Evolutionary conservation across 1,284 basidiomycete genomes (phyloP).

Genomic region (Tilletia horrida): DNA sequence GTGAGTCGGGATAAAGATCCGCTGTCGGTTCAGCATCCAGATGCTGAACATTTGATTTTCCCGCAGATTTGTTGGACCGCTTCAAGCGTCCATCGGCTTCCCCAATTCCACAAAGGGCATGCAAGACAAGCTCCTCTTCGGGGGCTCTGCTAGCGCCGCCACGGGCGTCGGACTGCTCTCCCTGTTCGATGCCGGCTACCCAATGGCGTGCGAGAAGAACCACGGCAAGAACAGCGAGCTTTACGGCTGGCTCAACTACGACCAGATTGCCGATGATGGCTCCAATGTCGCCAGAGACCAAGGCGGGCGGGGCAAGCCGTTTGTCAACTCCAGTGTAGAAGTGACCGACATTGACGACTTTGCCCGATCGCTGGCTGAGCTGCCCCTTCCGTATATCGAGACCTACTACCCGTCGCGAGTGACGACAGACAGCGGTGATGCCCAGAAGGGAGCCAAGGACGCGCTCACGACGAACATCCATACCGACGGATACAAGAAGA

Average conservation of each 20-base stretch:
- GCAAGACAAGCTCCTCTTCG: slow-evolving; percentile 10
- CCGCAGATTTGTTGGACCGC: slow-evolving; percentile 6
- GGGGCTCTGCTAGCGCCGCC: slow-evolving; percentile 2
- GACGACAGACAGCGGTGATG: slow-evolving; percentile 8
- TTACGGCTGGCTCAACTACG: slow-evolving; percentile 20
- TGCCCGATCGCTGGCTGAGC: slow-evolving; percentile 17
- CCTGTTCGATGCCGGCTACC: background rate
- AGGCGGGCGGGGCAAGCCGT: slow-evolving; percentile 16
- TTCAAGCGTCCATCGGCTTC: slow-evolving; percentile 21
- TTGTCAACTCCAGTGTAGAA: slow-evolving; percentile 18
- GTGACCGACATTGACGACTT: slow-evolving; percentile 19
- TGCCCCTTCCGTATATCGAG: slow-evolving; percentile 20
- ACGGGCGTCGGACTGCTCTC: background rate
- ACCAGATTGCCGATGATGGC: slow-evolving; percentile 21
- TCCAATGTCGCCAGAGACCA: slow-evolving; percentile 19
- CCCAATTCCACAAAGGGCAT: slow-evolving; percentile 4
- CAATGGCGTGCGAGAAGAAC: slow-evolving; percentile 13
- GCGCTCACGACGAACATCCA: slow-evolving; percentile 17
- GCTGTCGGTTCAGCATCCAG: too few species aligned
- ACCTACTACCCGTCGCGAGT: slow-evolving; percentile 20
- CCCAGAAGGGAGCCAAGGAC: background rate
- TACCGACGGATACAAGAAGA: slow-evolving; percentile 16
- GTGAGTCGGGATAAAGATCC: background rate
- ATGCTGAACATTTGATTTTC: too few species aligned
- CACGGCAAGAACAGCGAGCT: slow-evolving; percentile 17